These are phyloP conservation scores for Leishmania tropica DNA, from an alignment of 208 protist species.

Conservation along the genomic window DNA sequence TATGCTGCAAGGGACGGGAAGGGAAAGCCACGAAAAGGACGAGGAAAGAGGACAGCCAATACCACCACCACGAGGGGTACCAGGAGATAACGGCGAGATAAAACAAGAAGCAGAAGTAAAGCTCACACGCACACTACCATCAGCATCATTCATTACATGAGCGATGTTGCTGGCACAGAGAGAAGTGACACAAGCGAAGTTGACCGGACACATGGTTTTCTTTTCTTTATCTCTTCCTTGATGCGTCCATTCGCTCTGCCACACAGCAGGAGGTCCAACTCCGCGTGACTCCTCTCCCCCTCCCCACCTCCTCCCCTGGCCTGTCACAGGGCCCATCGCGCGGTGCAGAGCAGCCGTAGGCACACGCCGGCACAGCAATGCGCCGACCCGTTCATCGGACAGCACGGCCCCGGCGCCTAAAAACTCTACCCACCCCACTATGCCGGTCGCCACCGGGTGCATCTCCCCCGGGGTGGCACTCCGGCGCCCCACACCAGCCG, in stretches of 20 bases:
- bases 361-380: background rate
- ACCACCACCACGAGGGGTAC: background rate
- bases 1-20: background rate
- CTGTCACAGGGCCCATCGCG: background rate
- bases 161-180: background rate
- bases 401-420: background rate
- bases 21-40: background rate
- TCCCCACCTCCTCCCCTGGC: too few species aligned
- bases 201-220: too few species aligned
- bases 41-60: background rate
- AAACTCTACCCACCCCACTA: background rate
- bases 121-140: background rate
- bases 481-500: too few species aligned
- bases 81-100: background rate
- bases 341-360: background rate
- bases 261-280: background rate
- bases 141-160: background rate
- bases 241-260: too few species aligned
- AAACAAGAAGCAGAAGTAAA: background rate
- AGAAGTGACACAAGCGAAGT: background rate
- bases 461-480: too few species aligned
- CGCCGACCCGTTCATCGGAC: background rate
- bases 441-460: background rate
- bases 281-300: too few species aligned
- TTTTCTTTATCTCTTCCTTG: background rate